Evolutionary conservation across 2,329 filamentous ascomycete species (phyloP).

Genomic region (Ceratocystis albifundus): DNA sequence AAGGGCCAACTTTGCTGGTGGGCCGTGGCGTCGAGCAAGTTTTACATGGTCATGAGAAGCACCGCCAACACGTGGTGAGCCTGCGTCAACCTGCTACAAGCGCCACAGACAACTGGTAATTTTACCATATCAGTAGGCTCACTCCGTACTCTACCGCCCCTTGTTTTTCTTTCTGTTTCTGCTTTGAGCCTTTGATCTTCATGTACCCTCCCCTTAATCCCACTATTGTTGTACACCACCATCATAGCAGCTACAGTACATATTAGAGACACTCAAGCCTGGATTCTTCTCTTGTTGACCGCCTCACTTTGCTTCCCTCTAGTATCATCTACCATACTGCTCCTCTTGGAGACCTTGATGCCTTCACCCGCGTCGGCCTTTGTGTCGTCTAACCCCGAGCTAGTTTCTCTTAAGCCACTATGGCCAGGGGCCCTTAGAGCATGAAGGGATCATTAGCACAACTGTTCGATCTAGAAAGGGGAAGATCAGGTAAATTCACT

Average conservation of each 20-base stretch:
- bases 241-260: too few relatives aligned
- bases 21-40: neutral
- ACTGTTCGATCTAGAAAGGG: conserved; percentile 1
- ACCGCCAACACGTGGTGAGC: neutral
- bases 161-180: neutral
- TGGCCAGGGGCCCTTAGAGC: neutral
- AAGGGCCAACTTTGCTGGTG: neutral
- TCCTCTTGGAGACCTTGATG: too few relatives aligned
- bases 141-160: neutral
- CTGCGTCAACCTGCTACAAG: neutral
- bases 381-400: neutral
- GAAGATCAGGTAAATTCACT: neutral
- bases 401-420: neutral
- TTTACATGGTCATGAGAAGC: neutral
- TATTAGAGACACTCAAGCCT: too few relatives aligned
- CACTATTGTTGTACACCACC: too few relatives aligned
- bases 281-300: too few relatives aligned
- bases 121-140: neutral
- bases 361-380: neutral
- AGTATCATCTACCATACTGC: too few relatives aligned
- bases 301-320: too few relatives aligned
- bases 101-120: neutral
- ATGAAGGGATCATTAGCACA: neutral
- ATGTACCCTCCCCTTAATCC: too few relatives aligned
- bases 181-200: too few relatives aligned